Conservation (phyloP, 768 basidiomycete genomes). For the Cyathus striatus region DNA sequence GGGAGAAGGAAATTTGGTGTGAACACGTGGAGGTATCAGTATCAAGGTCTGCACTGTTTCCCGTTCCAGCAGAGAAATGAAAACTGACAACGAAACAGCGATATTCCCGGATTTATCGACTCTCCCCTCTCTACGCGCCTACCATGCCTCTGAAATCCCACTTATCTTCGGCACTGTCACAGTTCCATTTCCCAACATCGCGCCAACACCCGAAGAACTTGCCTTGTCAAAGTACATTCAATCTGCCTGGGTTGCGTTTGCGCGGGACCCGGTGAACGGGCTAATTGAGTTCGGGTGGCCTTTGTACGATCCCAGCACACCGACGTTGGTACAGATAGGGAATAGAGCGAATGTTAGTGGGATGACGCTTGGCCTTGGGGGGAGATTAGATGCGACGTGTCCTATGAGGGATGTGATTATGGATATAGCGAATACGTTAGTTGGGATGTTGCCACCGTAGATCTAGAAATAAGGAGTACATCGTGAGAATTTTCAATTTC, state of each 20-base stretch:
- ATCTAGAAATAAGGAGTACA: too few relatives aligned
- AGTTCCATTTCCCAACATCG: constrained; percentile 16
- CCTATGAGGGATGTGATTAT: constrained; percentile 3
- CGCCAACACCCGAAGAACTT: constrained; percentile 16
- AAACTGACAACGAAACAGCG: constrained; percentile 11
- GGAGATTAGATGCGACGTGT: constrained; percentile 12
- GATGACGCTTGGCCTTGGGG: constrained; percentile 8
- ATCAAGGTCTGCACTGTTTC: too few relatives aligned
- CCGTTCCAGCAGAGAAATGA: too few relatives aligned
- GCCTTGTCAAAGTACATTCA: constrained; percentile 28
- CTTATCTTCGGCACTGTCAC: constrained; percentile 32
- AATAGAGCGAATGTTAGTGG: constrained; percentile 14
- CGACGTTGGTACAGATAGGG: constrained; percentile 15
- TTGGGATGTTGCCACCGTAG: neutral
- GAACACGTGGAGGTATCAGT: constrained; percentile 22
- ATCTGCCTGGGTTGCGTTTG: constrained; percentile 36
- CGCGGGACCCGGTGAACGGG: constrained; percentile 26
- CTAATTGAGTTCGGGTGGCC: constrained; percentile 17
- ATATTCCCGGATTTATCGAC: constrained; percentile 31
- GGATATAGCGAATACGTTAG: constrained; percentile 2
- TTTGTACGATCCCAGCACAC: constrained; percentile 10
- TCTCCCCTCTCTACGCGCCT: constrained; percentile 27
- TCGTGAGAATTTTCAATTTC: too few relatives aligned
- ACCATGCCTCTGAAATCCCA: constrained; percentile 33
- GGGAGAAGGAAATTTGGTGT: constrained; percentile 21